These are phyloP conservation scores for Pythium angustatum DNA, from an alignment of 352 stramenopile species.

Conservation along the genomic window DNA sequence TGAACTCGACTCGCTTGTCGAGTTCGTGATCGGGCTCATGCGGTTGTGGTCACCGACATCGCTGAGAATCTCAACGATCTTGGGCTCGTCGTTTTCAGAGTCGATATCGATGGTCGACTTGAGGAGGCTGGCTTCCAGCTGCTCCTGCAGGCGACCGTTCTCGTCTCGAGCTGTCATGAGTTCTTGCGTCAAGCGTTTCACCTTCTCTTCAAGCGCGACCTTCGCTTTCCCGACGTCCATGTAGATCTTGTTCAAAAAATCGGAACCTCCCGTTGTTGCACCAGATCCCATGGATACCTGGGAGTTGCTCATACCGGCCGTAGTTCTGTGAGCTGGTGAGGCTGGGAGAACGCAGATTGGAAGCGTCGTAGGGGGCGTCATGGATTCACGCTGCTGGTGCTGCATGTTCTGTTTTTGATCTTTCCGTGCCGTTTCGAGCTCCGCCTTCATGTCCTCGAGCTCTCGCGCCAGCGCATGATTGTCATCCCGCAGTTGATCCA, in stretches of 20 bases:
- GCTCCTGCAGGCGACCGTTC: constrained; percentile 44
- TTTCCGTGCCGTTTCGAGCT: constrained; percentile 32
- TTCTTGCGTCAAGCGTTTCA: constrained; percentile 55
- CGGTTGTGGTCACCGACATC: constrained; percentile 30
- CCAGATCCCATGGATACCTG: constrained; percentile 4
- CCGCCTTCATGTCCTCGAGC: constrained; percentile 36
- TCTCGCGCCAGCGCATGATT: constrained; percentile 40
- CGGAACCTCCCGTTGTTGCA: constrained; percentile 19
- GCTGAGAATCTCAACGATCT: constrained; percentile 27
- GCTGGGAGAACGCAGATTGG: constrained; percentile 2
- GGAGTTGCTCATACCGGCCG: constrained; percentile 11
- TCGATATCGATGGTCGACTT: not conserved
- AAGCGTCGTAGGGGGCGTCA: constrained; percentile 15
- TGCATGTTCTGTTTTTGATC: not conserved
- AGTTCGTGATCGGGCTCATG: not conserved
- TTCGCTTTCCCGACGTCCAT: constrained; percentile 81
- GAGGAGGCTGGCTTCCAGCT: constrained; percentile 32
- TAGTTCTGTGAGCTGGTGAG: not conserved
- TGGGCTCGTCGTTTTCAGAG: constrained; percentile 18
- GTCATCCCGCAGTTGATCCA: constrained; percentile 42
- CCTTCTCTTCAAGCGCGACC: constrained; percentile 64
- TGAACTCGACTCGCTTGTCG: not conserved
- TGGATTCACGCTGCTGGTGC: constrained; percentile 33
- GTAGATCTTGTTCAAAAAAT: constrained; percentile 83
- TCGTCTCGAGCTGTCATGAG: constrained; percentile 49